A percentile compares a stretch with the other conserved stretches of the same genome.
These are phyloP conservation scores for Rhodomyrtus tomentosa DNA, from an alignment of 345 rosid genomes.

Conservation along the genomic window DNA sequence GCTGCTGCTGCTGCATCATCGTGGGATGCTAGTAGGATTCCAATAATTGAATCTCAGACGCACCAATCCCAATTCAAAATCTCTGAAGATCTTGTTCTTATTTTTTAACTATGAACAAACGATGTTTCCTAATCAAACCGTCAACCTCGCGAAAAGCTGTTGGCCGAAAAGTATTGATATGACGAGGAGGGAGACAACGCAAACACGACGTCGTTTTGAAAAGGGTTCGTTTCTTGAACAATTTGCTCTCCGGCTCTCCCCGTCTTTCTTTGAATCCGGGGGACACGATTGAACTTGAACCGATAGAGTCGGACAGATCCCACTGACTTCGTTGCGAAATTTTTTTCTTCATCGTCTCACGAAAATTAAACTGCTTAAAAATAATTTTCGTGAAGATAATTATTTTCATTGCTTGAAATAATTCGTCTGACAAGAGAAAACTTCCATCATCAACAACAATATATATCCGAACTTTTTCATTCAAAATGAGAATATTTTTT, in stretches of 20 bases:
- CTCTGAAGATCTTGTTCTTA: background rate
- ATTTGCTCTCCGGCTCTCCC: background rate
- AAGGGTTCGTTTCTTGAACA: background rate
- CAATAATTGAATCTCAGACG: background rate
- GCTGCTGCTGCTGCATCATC: too few relatives aligned
- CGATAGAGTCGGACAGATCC: background rate
- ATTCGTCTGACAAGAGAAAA: too few relatives aligned
- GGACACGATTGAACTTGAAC: background rate
- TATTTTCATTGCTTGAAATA: fast-evolving
- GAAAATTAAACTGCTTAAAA: fast-evolving
- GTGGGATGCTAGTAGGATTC: background rate
- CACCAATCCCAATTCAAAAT: background rate
- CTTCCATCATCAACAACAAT: too few relatives aligned
- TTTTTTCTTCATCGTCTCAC: background rate
- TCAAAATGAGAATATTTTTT: too few relatives aligned
- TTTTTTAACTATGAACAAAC: background rate
- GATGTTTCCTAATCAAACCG: background rate
- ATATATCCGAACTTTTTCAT: too few relatives aligned
- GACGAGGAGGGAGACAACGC: background rate
- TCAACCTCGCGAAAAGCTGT: background rate
- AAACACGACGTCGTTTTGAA: background rate
- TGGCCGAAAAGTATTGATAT: background rate
- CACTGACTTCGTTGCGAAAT: background rate
- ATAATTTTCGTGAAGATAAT: fast-evolving
- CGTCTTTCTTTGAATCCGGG: background rate